Evolutionary conservation across 176 grass and related monocot species (phyloP).

Genomic region (Triticum urartu): DNA sequence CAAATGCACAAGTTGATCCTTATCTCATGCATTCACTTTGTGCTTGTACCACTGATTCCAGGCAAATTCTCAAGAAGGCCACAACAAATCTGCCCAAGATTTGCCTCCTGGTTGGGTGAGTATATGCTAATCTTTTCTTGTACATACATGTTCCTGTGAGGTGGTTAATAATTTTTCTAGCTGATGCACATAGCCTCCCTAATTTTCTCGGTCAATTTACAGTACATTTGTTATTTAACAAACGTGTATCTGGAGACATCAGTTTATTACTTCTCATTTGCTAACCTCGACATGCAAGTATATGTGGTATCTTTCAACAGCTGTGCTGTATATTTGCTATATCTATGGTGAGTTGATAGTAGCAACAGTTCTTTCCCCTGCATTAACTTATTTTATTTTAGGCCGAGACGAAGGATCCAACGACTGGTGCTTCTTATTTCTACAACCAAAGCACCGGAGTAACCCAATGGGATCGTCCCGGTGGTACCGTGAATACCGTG

Average conservation of each 20-base stretch:
- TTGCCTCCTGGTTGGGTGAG: conserved; percentile 86
- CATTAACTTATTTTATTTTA: conserved; percentile 35
- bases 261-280: conserved; percentile 8
- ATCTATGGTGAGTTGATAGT: background rate
- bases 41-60: conserved; percentile 32
- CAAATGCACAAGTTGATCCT: conserved; percentile 13
- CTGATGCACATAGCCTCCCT: conserved; percentile 12
- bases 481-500: conserved; percentile 20
- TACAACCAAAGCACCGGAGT: conserved; percentile 76
- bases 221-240: conserved; percentile 11
- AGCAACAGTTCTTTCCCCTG: background rate
- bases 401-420: conserved; percentile 73
- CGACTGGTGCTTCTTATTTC: conserved; percentile 71
- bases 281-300: background rate
- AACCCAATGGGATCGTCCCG: conserved; percentile 75
- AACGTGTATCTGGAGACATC: background rate
- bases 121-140: conserved; percentile 18
- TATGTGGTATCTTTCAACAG: background rate
- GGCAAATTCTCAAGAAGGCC: conserved; percentile 46
- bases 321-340: conserved; percentile 4
- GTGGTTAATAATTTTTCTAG: conserved; percentile 12
- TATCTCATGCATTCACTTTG: conserved; percentile 2
- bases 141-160: background rate
- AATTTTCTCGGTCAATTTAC: conserved; percentile 7
- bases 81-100: conserved; percentile 24